Percentiles rank a stretch among this genome's conserved stretches.
phyloP scores from a whole-genome alignment of 352 stramenopile genomes.

The Phytophthora quininea region DNA sequence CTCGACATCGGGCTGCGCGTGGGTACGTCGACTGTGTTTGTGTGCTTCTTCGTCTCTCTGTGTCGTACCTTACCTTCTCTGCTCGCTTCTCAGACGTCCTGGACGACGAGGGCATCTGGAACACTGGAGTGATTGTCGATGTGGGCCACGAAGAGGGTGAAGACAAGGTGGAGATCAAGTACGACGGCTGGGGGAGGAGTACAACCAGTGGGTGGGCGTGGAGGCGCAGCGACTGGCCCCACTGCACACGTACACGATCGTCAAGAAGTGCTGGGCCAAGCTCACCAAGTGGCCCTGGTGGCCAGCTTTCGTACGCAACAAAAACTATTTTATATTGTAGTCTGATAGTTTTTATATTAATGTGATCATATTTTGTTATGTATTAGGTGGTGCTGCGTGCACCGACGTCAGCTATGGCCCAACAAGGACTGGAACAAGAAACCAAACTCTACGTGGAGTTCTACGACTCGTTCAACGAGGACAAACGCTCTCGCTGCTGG shows the following conservation, averaged over 20 bases:
- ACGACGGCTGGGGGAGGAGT: slow-evolving; percentile 86
- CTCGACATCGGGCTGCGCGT: slow-evolving; percentile 74
- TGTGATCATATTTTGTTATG: background rate
- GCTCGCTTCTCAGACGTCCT: slow-evolving; percentile 57
- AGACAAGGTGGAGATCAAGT: slow-evolving; percentile 80
- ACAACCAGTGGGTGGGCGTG: slow-evolving; percentile 78
- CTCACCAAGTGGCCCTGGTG: slow-evolving; percentile 86
- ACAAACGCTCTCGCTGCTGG: slow-evolving; percentile 80
- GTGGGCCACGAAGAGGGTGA: slow-evolving; percentile 56
- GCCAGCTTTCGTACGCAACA: slow-evolving; percentile 68
- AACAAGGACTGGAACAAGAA: slow-evolving; percentile 63
- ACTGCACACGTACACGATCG: slow-evolving; percentile 82
- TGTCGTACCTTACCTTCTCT: background rate
- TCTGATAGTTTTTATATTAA: slow-evolving; percentile 15
- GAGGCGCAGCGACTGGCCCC: slow-evolving; percentile 66
- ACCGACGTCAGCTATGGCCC: slow-evolving; percentile 57
- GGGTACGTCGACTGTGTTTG: slow-evolving; percentile 42
- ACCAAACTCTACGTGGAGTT: slow-evolving; percentile 87
- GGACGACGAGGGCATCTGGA: slow-evolving; percentile 87
- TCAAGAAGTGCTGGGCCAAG: slow-evolving; percentile 89
- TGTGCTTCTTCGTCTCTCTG: background rate
- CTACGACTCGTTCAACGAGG: slow-evolving; percentile 77
- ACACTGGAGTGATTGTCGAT: slow-evolving; percentile 74
- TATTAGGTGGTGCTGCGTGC: slow-evolving; percentile 70
- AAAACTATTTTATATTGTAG: background rate